Evolutionary conservation across 306 rosid genomes (phyloP), one percentile per base, ranked within the genome.

Genomic region (Lupinus albus): DNA sequence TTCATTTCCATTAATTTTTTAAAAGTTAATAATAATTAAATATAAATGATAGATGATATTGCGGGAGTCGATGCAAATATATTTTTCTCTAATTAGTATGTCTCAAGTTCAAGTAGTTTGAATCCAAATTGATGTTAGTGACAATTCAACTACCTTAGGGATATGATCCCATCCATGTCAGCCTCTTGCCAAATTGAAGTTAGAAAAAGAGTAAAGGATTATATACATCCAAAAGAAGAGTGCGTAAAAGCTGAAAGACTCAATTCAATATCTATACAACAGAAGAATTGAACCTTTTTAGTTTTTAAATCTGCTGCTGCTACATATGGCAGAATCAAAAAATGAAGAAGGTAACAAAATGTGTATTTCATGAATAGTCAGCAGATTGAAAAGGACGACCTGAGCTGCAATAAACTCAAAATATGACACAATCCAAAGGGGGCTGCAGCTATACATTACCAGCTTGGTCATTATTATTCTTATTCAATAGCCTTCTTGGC

Each of bases 401-500:
- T 25, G 71, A 54, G 79, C 84, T 63, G 82, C 77, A 61, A 28
- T 36, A 12, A 76, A 74, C 76, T 64, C 66, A 75, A 87, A 82
- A 81, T 11, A 47, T 53, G 54, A 67, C 41, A 66, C 42, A 60
- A 51, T 49, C 59, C 35, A 25, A 25, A 12, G 63, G 28, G 4
- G 74, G 30, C 77, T 41, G 55, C 67, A 45, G 69, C 16, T 17
- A 18, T 1, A 52, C 46, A 71, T 81, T 83, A 6, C 61, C 84
- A 9, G 81, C 70, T 18, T 75, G 64, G 49, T 87, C 95, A 14
- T 88, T 86, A 14, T 88, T 86, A 47, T 72, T 86, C 77, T 87
- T 85, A 73, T 85, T 89, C 97, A 94, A 94, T 94, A 71, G 97
- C 96, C 87, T 94, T 90, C 82, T 83, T 88, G 39, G 95, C 92